These are phyloP conservation scores for Candida nitratophila DNA, from an alignment of 805 yeast species.

Conservation along the genomic window DNA sequence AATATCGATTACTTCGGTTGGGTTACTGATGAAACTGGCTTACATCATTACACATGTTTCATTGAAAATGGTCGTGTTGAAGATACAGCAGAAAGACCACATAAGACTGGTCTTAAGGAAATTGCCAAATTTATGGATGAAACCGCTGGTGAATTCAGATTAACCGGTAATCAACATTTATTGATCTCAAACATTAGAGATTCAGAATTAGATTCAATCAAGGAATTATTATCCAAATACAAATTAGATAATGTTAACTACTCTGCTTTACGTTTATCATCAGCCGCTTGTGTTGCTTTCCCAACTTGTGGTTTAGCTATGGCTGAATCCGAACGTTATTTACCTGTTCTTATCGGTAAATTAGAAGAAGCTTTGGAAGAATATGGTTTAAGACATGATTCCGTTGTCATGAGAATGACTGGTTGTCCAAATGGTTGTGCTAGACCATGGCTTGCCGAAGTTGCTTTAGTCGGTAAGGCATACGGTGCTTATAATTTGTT, in stretches of 20 bases:
- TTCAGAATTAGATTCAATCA: slow-evolving; percentile 55
- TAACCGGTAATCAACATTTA: slow-evolving; percentile 95
- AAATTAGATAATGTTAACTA: slow-evolving; percentile 78
- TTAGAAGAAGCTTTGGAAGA: slow-evolving; percentile 85
- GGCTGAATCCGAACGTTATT: slow-evolving; percentile 95
- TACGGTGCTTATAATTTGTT: slow-evolving; percentile 86
- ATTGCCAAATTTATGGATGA: slow-evolving; percentile 64
- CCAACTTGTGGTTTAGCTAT: slow-evolving; percentile 98
- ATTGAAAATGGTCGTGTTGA: slow-evolving; percentile 96
- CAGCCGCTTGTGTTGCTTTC: slow-evolving; percentile 96
- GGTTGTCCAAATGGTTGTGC: slow-evolving; percentile 99
- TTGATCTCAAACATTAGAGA: slow-evolving; percentile 68
- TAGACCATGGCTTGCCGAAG: slow-evolving; percentile 96
- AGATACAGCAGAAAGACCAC: slow-evolving; percentile 84
- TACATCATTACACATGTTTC: slow-evolving; percentile 87
- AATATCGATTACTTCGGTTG: slow-evolving; percentile 92
- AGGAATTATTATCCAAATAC: slow-evolving; percentile 59
- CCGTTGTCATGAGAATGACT: slow-evolving; percentile 95
- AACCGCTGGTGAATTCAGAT: slow-evolving; percentile 78
- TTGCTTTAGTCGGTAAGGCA: slow-evolving; percentile 94
- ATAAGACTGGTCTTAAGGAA: slow-evolving; percentile 76
- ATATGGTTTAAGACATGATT: slow-evolving; percentile 87
- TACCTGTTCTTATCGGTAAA: slow-evolving; percentile 76
- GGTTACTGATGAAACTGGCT: slow-evolving; percentile 78
- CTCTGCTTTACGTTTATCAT: slow-evolving; percentile 79